phyloP scores from a whole-genome alignment of 768 basidiomycete genomes.

The Rhizopogon rudus region DNA sequence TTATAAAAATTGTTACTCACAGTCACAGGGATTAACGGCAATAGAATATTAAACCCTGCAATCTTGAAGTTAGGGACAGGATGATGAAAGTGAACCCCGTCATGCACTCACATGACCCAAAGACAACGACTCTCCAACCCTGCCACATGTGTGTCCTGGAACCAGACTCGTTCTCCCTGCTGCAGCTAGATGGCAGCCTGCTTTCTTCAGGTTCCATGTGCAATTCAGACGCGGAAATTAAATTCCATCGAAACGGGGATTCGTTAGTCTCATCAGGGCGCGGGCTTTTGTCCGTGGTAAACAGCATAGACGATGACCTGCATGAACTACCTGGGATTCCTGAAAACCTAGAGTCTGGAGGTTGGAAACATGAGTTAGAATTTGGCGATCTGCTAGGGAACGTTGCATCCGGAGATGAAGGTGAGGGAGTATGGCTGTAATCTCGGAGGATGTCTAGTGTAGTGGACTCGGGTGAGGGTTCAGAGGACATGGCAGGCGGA shows the following conservation, averaged over 20 bases:
- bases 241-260: slow-evolving; percentile 28
- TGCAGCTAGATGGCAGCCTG: background rate
- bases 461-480: slow-evolving; percentile 22
- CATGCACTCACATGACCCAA: slow-evolving; percentile 49
- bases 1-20: slow-evolving; percentile 33
- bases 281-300: slow-evolving; percentile 11
- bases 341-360: slow-evolving; percentile 20
- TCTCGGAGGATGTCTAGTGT: slow-evolving; percentile 23
- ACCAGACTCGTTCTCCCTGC: slow-evolving; percentile 1
- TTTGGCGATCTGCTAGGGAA: background rate
- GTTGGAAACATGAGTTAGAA: background rate
- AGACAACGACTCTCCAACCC: slow-evolving; percentile 52
- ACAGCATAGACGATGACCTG: slow-evolving; percentile 17
- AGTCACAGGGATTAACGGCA: slow-evolving; percentile 63
- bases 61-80: background rate
- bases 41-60: slow-evolving; percentile 65
- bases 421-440: slow-evolving; percentile 12
- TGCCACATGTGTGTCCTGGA: slow-evolving; percentile 24
- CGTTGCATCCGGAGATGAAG: background rate
- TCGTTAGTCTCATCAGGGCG: slow-evolving; percentile 18
- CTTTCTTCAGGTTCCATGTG: slow-evolving; percentile 9
- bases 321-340: slow-evolving; percentile 19
- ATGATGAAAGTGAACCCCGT: background rate
- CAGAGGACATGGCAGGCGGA: slow-evolving; percentile 4
- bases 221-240: slow-evolving; percentile 16